Conservation (phyloP, 164 flowering plant species). For the Magnolia changhungtana region DNA sequence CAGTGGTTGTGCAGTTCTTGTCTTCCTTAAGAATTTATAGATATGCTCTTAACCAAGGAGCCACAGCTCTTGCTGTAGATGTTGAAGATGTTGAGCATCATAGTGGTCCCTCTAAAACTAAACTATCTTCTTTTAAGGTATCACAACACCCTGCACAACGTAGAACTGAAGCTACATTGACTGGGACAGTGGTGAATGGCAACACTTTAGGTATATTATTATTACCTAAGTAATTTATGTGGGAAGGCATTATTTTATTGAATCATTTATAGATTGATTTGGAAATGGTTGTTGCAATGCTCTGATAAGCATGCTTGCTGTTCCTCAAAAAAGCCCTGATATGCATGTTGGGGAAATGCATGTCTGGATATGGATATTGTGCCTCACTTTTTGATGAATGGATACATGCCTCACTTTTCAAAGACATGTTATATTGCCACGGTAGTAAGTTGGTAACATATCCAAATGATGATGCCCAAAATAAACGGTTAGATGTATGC, state of each 20-base stretch:
- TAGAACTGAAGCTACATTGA: slow-evolving; percentile 33
- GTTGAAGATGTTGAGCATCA: slow-evolving; percentile 41
- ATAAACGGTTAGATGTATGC: neutral
- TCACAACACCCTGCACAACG: slow-evolving; percentile 43
- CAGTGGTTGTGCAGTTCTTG: neutral
- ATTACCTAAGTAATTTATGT: neutral
- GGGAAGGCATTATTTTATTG: neutral
- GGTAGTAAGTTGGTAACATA: no score
- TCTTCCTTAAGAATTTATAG: slow-evolving; percentile 38
- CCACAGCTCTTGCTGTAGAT: slow-evolving; percentile 74
- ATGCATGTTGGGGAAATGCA: neutral
- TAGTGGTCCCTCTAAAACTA: slow-evolving; percentile 12
- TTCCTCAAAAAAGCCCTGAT: neutral
- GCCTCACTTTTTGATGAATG: neutral
- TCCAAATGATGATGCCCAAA: no score
- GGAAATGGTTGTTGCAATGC: neutral
- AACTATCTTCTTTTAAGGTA: slow-evolving; percentile 31
- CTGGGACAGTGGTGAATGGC: slow-evolving; percentile 30
- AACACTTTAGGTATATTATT: slow-evolving; percentile 16
- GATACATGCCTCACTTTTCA: no score
- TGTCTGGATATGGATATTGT: neutral
- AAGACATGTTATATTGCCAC: no score
- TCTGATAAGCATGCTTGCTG: neutral
- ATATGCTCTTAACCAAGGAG: slow-evolving; percentile 82
- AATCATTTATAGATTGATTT: neutral